Percentiles rank a stretch among this genome's conserved stretches.
Conservation (phyloP, 2,329 filamentous ascomycete species). For the Epichloe amarillans region DNA sequence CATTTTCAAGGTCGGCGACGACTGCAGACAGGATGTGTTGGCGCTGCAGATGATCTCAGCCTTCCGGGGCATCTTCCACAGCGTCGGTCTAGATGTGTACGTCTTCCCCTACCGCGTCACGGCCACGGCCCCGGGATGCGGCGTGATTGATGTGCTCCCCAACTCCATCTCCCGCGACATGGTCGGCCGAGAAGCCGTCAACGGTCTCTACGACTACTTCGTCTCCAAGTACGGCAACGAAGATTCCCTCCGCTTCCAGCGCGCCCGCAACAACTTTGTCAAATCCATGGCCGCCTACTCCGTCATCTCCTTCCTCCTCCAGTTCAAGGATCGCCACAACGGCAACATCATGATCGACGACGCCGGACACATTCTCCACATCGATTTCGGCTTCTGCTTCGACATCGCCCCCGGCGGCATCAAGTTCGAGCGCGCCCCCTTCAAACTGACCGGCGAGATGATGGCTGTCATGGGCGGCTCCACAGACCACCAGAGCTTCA, state of each 20-base stretch:
- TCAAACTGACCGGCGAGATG: slow-evolving; percentile 97
- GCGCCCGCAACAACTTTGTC: slow-evolving; percentile 92
- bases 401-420: slow-evolving; percentile 96
- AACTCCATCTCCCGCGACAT: slow-evolving; percentile 98
- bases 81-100: slow-evolving; percentile 87
- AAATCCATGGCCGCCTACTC: slow-evolving; percentile 99
- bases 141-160: slow-evolving; percentile 93
- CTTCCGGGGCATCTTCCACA: slow-evolving; percentile 94
- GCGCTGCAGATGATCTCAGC: slow-evolving; percentile 96
- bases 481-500: slow-evolving; percentile 74
- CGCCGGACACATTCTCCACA: slow-evolving; percentile 91
- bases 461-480: slow-evolving; percentile 95
- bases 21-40: slow-evolving; percentile 92
- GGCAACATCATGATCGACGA: slow-evolving; percentile 99
- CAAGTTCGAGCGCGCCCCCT: slow-evolving; percentile 93
- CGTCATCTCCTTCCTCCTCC: slow-evolving; percentile 87
- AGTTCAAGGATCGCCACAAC: slow-evolving; percentile 99
- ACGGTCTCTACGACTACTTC: slow-evolving; percentile 97
- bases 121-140: slow-evolving; percentile 90
- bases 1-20: slow-evolving; percentile 99
- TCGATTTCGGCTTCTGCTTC: slow-evolving; percentile 99
- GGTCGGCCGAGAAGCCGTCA: slow-evolving; percentile 94
- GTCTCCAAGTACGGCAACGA: slow-evolving; percentile 94
- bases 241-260: slow-evolving; percentile 87
- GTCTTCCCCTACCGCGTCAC: slow-evolving; percentile 97